Conservation (phyloP, 2,329 filamentous ascomycete genomes). For the Periconia sp. region DNA sequence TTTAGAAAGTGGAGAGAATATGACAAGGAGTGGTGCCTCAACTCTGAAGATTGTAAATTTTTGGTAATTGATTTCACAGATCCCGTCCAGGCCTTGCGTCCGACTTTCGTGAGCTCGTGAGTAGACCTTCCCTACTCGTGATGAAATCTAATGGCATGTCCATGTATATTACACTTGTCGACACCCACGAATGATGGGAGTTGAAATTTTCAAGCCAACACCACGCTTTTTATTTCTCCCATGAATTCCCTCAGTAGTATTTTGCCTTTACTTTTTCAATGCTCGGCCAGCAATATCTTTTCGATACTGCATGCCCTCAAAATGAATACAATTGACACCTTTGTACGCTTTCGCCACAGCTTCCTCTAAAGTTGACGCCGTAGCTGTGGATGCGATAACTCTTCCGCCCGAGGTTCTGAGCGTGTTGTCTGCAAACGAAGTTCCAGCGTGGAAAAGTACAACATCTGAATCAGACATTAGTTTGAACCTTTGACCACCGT, state of each 20-base stretch:
- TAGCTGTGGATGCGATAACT: constrained; percentile 90
- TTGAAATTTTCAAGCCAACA: background rate
- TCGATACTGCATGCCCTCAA: constrained; percentile 87
- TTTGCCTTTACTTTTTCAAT: constrained; percentile 33
- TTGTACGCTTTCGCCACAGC: constrained; percentile 88
- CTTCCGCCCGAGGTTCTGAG: constrained; percentile 82
- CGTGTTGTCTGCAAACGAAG: constrained; percentile 61
- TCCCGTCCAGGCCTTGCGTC: too few species aligned
- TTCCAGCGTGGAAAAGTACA: constrained; percentile 91
- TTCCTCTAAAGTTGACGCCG: constrained; percentile 71
- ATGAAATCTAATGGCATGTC: too few species aligned
- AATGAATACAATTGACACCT: constrained; percentile 76
- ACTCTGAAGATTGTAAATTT: too few species aligned
- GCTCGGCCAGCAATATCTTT: constrained; percentile 78
- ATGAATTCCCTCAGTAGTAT: background rate
- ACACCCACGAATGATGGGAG: too few species aligned
- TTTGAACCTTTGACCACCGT: background rate
- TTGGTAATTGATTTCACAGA: too few species aligned
- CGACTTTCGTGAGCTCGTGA: too few species aligned
- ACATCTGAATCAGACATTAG: constrained; percentile 46
- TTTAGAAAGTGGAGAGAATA: too few species aligned
- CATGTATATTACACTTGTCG: too few species aligned
- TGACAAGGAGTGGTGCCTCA: too few species aligned
- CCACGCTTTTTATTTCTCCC: background rate
- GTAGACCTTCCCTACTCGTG: too few species aligned